A percentile compares a stretch with the other conserved stretches of the same genome.
These are phyloP conservation scores for Orbilia oligospora DNA, from an alignment of 2,329 filamentous ascomycete species.

Conservation along the genomic window DNA sequence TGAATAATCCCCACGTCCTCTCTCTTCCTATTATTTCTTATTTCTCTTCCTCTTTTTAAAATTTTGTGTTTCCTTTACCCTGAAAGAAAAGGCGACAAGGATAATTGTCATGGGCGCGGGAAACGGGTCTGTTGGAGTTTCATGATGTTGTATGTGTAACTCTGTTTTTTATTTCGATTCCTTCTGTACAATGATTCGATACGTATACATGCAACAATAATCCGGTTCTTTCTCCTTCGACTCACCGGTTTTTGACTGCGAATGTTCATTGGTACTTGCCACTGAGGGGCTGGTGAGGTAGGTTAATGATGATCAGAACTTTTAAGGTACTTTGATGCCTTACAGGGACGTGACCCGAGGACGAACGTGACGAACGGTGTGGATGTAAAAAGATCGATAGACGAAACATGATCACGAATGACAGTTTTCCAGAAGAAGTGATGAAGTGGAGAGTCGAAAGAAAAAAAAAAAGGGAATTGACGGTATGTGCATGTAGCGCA, in stretches of 20 bases:
- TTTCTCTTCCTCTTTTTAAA: no score
- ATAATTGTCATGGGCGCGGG: conserved; percentile 29
- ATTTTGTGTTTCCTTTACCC: no score
- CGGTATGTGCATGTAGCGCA: neutral
- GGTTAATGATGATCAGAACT: conserved; percentile 17
- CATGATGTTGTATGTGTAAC: conserved; percentile 26
- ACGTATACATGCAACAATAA: neutral
- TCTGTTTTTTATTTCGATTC: conserved; percentile 28
- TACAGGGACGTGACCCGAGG: conserved; percentile 38
- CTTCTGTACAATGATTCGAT: neutral
- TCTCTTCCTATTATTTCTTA: neutral
- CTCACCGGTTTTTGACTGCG: neutral
- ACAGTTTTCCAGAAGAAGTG: conserved; percentile 43
- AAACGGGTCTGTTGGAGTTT: conserved; percentile 28
- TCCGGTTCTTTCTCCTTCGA: conserved; percentile 13
- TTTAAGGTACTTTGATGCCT: conserved; percentile 10
- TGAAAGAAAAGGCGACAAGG: neutral
- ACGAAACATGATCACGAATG: conserved; percentile 44
- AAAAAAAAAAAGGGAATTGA: neutral
- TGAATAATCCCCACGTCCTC: conserved; percentile 1
- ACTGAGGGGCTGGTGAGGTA: conserved; percentile 3
- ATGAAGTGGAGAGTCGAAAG: conserved; percentile 24
- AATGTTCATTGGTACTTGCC: conserved; percentile 1
- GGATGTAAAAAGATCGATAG: conserved; percentile 24
- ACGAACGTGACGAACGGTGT: conserved; percentile 24